These are phyloP conservation scores for Heterococcus sp. DNA, from an alignment of 108 stramenopile species.

Conservation along the genomic window DNA sequence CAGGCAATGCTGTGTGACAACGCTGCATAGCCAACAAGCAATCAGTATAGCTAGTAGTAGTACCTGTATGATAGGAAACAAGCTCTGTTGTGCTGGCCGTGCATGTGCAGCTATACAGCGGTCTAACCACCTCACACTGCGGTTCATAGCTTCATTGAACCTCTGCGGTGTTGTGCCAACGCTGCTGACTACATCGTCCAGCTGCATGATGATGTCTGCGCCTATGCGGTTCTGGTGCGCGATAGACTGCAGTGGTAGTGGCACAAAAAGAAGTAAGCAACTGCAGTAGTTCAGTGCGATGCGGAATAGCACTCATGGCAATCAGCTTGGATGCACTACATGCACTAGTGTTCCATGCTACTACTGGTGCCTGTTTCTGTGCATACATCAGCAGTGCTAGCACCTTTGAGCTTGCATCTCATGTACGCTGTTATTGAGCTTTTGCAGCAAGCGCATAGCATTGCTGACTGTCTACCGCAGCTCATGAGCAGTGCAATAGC, in stretches of 20 bases:
- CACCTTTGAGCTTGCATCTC: too few species aligned
- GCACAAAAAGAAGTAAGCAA: not conserved
- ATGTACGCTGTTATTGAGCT: too few species aligned
- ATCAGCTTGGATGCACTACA: not conserved
- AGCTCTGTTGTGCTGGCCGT: constrained; percentile 50
- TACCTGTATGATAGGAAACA: constrained; percentile 63
- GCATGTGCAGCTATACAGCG: constrained; percentile 81
- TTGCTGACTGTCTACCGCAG: not conserved
- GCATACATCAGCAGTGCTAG: too few species aligned
- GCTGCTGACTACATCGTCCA: constrained; percentile 89
- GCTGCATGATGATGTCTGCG: constrained; percentile 93
- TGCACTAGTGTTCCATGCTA: too few species aligned
- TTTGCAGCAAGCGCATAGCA: not conserved
- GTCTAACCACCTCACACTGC: constrained; percentile 92
- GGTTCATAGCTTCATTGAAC: constrained; percentile 77
- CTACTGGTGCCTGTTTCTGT: too few species aligned
- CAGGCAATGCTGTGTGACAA: too few species aligned
- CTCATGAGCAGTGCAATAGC: not conserved
- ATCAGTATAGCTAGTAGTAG: constrained; percentile 21
- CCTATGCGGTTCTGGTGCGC: constrained; percentile 69
- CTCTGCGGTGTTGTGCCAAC: constrained; percentile 59
- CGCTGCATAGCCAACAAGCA: too few species aligned
- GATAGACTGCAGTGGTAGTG: not conserved
- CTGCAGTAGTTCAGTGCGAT: not conserved
- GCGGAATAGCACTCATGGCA: not conserved